Evolutionary conservation across 2,329 filamentous ascomycete genomes (phyloP), one percentile per base, ranked within the genome.

Genomic region (Intubia oerlemansii): DNA sequence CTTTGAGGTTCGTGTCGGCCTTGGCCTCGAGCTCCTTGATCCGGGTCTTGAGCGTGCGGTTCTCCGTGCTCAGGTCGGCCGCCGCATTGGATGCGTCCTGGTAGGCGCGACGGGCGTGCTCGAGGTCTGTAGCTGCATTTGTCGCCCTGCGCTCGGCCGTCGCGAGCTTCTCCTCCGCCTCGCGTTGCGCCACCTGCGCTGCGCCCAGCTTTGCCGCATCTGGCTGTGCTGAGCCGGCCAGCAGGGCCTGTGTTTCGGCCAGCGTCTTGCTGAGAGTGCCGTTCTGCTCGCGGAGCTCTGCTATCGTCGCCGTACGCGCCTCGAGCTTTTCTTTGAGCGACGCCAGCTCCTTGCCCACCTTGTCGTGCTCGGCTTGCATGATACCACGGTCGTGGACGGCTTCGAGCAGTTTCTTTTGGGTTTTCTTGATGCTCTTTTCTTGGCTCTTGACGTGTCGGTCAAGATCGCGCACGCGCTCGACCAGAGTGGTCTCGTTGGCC

Each of bases 51-150:
- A 72, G 50, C 7, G 52, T 47, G 12, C 44, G 44, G 36, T 61
- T 62, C 39, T 66, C 57, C 2, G 47, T 40, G 13, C 49, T 46
- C 3, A 66, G 45, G 11, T 53, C 50, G 10, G 50, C 49, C 3
- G 56, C 57, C 2, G 51, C 44, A 18, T 56, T 54, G 7, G 63
- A 66, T 1, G 62, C 58, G 14, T 60, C 52, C 38, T 74, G 70
- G 39, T 76, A 78, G 8, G 58, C 51, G 4, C 54, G 53, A 29
- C 64, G 59, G 10, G 57, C 50, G 39, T 69, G 78, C 2, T 68
- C 62, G 16, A 58, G 49, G 4, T 69, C 62, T 10, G 50, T 51
- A 17, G 59, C 47, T 2, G 44, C 36, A 10, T 38, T 39, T 4
- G 38, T 35, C 3, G 47, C 20, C 29, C 49, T 52, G 39, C 53